These are phyloP conservation scores for Colletotrichum tofieldiae DNA, from an alignment of 2,329 filamentous ascomycete genomes.

Conservation along the genomic window DNA sequence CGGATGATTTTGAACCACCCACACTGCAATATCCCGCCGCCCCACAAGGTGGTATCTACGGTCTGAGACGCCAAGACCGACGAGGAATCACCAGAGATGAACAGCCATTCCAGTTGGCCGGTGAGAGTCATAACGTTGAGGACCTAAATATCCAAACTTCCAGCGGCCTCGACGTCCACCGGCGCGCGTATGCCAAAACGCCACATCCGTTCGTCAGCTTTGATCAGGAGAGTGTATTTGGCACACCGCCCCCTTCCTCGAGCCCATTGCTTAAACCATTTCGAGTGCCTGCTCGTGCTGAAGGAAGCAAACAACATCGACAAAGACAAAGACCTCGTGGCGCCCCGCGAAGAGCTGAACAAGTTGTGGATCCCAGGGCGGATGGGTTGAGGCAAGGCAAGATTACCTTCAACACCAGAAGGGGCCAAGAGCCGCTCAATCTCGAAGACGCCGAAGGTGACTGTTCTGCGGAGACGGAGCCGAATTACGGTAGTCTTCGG, in stretches of 20 bases:
- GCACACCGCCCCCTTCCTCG: conserved; percentile 34
- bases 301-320: neutral
- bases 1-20: conserved; percentile 3
- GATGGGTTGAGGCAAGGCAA: conserved; percentile 18
- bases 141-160: neutral
- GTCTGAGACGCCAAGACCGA: conserved; percentile 16
- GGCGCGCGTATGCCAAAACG: conserved; percentile 1
- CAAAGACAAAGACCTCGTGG: neutral
- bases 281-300: conserved; percentile 3
- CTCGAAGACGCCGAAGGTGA: neutral
- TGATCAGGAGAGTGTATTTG: neutral
- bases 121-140: conserved; percentile 9
- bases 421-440: neutral
- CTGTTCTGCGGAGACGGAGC: neutral
- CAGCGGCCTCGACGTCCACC: neutral
- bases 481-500: neutral
- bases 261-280: conserved; percentile 28
- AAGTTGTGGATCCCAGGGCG: neutral
- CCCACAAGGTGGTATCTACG: neutral
- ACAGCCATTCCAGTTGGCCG: conserved; percentile 1
- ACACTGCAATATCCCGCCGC: neutral
- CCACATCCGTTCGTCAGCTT: conserved; percentile 7
- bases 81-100: conserved; percentile 31
- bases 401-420: conserved; percentile 4
- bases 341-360: neutral